Evolutionary conservation across 805 yeast species (phyloP).

Genomic region (Wickerhamiella brachini): DNA sequence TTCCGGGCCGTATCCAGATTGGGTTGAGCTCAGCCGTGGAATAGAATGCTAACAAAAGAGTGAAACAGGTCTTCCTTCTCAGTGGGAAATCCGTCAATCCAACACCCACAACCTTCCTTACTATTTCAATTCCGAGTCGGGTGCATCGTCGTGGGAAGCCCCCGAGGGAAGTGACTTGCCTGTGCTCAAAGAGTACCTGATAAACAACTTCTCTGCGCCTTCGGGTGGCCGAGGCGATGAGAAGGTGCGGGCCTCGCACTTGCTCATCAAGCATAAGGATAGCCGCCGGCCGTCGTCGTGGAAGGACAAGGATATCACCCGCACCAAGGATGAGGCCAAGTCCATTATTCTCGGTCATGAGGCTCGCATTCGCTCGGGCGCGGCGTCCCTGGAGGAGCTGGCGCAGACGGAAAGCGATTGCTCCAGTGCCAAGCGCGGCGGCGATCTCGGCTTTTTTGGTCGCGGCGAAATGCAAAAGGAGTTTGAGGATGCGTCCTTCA

Average conservation of each 20-base stretch:
- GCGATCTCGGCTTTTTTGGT: slow-evolving; percentile 83
- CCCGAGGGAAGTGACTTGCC: slow-evolving; percentile 69
- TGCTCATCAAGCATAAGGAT: slow-evolving; percentile 68
- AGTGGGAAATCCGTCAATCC: slow-evolving; percentile 73
- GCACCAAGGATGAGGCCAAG: slow-evolving; percentile 69
- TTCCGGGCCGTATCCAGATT: too few species aligned
- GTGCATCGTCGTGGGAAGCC: slow-evolving; percentile 79
- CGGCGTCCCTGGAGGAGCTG: slow-evolving; percentile 49
- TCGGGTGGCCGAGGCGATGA: slow-evolving; percentile 16
- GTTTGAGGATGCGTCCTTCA: slow-evolving; percentile 81
- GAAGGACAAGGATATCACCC: slow-evolving; percentile 64
- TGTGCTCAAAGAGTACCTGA: slow-evolving; percentile 43
- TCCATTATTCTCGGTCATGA: slow-evolving; percentile 45
- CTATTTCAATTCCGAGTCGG: slow-evolving; percentile 54
- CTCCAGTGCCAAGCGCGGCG: slow-evolving; percentile 71
- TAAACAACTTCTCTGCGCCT: slow-evolving; percentile 20
- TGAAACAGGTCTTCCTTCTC: slow-evolving; percentile 62
- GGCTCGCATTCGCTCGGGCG: slow-evolving; percentile 48
- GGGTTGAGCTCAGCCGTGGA: too few species aligned
- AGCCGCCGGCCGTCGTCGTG: slow-evolving; percentile 88
- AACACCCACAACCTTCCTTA: slow-evolving; percentile 76
- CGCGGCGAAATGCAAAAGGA: slow-evolving; percentile 91
- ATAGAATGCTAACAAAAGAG: slow-evolving; percentile 6
- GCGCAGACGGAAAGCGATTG: slow-evolving; percentile 84
- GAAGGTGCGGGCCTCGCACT: slow-evolving; percentile 67